Evolutionary conservation across 2,329 filamentous ascomycete genomes (phyloP), one percentile per base, ranked within the genome.

Genomic region (Fusarium odoratissimum): DNA sequence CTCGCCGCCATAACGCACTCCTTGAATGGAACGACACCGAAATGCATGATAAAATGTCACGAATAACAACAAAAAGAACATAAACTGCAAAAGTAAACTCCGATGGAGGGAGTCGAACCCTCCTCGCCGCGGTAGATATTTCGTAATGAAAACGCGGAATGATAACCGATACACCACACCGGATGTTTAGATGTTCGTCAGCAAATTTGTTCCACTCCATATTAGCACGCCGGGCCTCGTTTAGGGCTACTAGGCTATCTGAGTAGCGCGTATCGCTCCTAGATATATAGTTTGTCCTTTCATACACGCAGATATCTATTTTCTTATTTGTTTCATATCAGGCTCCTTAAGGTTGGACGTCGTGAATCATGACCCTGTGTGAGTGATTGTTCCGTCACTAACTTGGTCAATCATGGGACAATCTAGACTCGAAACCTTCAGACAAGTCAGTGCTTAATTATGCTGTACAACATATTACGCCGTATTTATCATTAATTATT

Each of bases 121-220:
- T 56, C 42, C 64, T 66, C 64, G 61, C 61, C 64, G 64, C 61
- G 64, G 61, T 4, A 30, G 25, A 30, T 64, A 6, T 30, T 44
- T 28, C 21, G 4, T 9, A 23, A 64, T 66, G 64, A 66, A 66
- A 66, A 66, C 64, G 64, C 64, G 64, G 61, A 49, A 66, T 66
- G 64, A 41, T 67, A 66, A 66, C 64, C 64, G 64, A 67, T 67
- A 67, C 63, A 66, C 63, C 63, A 66, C 61, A 66, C 60, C 63
- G 63, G 63, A 66, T 37, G 3, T 40, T 45, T 28, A 2, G 35
- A 25, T 65, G 13, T 56, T 35, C 14, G 13, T 31, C 30, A 41
- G 1, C 5, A 4, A 6, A 1, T 6, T 6, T 25, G 21, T 49
- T 16, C 4, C 2, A 1, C 0, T 0, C 0, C 5, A 63, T 61